Conservation (phyloP, 257 asterid genomes). For the Nicotiana sylvestris region DNA sequence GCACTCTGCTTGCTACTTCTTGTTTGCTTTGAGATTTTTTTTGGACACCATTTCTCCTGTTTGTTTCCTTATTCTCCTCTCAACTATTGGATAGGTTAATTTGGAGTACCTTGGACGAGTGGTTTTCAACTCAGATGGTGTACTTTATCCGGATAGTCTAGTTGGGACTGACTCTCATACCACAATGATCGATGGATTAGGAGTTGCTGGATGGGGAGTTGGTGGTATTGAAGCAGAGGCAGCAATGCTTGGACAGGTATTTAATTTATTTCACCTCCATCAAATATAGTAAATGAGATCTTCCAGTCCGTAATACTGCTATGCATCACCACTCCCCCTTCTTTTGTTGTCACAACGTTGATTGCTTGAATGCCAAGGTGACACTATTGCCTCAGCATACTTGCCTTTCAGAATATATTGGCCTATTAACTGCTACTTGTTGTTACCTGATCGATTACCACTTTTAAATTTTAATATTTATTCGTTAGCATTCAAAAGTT, state of each 20-base stretch:
- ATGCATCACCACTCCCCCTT: neutral
- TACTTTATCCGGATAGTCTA: slow-evolving; percentile 86
- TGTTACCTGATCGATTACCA: neutral
- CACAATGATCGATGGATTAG: slow-evolving; percentile 90
- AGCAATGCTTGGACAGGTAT: slow-evolving; percentile 89
- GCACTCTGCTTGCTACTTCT: neutral
- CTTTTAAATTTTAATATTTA: neutral
- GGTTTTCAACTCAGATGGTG: slow-evolving; percentile 74
- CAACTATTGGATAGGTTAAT: slow-evolving; percentile 49
- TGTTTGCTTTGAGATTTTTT: neutral
- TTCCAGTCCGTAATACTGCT: neutral
- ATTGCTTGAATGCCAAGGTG: neutral
- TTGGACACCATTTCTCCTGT: neutral
- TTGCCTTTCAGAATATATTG: neutral
- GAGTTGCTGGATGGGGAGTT: slow-evolving; percentile 99
- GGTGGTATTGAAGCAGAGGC: slow-evolving; percentile 99
- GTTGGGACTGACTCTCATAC: slow-evolving; percentile 97
- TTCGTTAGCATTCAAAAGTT: neutral
- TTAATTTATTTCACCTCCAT: neutral
- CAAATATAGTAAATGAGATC: neutral
- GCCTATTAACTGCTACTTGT: neutral
- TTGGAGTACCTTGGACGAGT: slow-evolving; percentile 95
- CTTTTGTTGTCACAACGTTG: neutral
- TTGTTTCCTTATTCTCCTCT: slow-evolving; percentile 15
- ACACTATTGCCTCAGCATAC: neutral